Evolutionary conservation across 2,329 filamentous ascomycete genomes (phyloP).

Genomic region (Xylaria sp.): DNA sequence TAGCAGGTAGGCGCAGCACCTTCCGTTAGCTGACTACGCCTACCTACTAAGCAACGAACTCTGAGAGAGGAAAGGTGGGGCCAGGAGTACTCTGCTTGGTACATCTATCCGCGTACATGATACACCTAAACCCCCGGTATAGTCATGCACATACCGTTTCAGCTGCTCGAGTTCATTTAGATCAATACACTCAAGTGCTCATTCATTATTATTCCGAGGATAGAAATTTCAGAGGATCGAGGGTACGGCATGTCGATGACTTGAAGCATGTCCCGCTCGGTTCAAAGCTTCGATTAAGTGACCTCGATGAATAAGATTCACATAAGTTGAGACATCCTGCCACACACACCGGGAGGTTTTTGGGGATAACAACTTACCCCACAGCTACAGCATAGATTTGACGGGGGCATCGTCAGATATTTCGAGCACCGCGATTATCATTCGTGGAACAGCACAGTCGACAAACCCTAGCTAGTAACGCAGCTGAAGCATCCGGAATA

Average conservation of each 20-base stretch:
- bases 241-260: not conserved
- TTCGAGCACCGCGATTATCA: not conserved
- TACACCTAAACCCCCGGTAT: too few relatives aligned
- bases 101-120: too few relatives aligned
- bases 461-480: not conserved
- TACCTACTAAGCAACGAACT: not conserved
- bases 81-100: too few relatives aligned
- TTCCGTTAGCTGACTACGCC: not conserved
- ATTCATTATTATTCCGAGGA: too few relatives aligned
- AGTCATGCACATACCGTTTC: too few relatives aligned
- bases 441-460: not conserved
- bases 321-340: not conserved
- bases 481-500: not conserved
- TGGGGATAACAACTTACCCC: not conserved
- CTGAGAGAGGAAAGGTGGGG: too few relatives aligned
- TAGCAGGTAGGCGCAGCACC: not conserved
- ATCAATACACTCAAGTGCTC: too few relatives aligned
- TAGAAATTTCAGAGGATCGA: not conserved
- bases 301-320: not conserved
- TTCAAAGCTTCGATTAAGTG: not conserved
- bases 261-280: not conserved
- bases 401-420: not conserved
- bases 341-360: not conserved
- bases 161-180: too few relatives aligned
- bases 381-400: not conserved